Evolutionary conservation across 2,329 filamentous ascomycete genomes (phyloP), one percentile per base, ranked within the genome.

Genomic region (Apiospora malaysiana): DNA sequence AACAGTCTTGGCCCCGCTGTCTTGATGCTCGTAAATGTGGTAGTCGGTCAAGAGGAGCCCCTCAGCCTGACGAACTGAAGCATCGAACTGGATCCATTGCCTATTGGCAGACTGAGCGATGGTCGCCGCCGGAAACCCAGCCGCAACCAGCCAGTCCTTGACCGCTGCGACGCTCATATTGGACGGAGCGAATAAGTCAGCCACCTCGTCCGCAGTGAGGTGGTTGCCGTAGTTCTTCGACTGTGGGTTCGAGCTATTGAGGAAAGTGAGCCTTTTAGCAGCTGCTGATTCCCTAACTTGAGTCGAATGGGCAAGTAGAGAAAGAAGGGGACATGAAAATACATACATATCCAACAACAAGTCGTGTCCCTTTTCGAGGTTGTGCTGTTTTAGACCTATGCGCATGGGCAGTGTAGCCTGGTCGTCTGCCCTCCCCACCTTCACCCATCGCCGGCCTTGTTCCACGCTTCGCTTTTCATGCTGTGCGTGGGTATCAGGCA

Each of bases 81-180:
- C 81, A 72, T 85, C 81, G 66, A 85, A 83, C 72, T 83, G 81
- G 56, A 85, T 73, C 83, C 82, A 85, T 69, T 79, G 74, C 70
- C 73, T 77, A 49, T 77, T 77, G 9, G 66, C 68, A 25, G 75
- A 81, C 63, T 82, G 80, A 5, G 79, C 78, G 73, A 82, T 79
- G 21, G 76, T 73, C 63, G 78, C 70, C 3, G 72, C 71, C 10
- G 73, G 71, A 46, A 82, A 80, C 23, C 81, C 79, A 40, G 79
- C 75, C 43, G 74, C 73, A 3, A 76, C 56, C 0, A 85, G 76
- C 83, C 83, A 85, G 23, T 77, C 73, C 27, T 78, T 79, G 12
- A 85, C 79, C 9, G 77, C 74, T 18, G 81, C 75, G 27, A 83
- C 75, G 37, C 78, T 79, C 18, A 77, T 72, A 66, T 77, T 73